Evolutionary conservation across 495 filamentous ascomycete genomes (phyloP).

Genomic region (Trypethelium eluteriae): DNA sequence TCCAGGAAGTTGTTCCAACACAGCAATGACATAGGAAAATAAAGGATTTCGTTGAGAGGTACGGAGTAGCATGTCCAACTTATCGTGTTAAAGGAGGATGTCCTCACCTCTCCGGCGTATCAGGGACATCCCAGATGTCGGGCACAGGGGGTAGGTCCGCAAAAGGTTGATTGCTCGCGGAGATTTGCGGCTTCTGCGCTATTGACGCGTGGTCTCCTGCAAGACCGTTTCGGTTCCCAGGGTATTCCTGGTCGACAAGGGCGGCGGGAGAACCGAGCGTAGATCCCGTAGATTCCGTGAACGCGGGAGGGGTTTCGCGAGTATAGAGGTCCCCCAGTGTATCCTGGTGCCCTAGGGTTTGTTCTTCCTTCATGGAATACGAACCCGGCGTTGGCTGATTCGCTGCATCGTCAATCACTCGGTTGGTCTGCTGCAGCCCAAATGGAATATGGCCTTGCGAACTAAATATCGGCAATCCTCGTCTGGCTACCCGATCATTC

Average conservation of each 20-base stretch:
- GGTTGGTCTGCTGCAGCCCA: background rate
- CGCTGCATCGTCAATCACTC: background rate
- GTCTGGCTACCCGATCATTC: background rate
- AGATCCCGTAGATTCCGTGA: background rate
- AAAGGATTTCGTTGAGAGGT: background rate
- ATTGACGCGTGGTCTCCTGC: background rate
- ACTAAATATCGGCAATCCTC: slow-evolving; percentile 10
- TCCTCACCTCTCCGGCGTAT: background rate
- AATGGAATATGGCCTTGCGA: slow-evolving; percentile 12
- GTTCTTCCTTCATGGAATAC: background rate
- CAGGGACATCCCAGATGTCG: slow-evolving; percentile 4
- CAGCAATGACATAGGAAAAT: background rate
- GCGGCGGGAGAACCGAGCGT: background rate
- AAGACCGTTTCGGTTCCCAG: background rate
- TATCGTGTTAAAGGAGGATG: background rate
- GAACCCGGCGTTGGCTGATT: background rate
- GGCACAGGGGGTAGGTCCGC: slow-evolving; percentile 2
- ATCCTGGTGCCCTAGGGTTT: background rate
- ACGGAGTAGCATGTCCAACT: too few relatives aligned
- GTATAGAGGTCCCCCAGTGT: background rate
- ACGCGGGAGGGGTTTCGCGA: background rate
- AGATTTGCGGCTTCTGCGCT: background rate
- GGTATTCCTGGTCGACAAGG: background rate
- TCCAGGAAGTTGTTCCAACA: background rate
- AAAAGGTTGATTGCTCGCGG: slow-evolving; percentile 1